Evolutionary conservation across 2,329 filamentous ascomycete species (phyloP).

Genomic region (Neofusicoccum kwambonambiense): DNA sequence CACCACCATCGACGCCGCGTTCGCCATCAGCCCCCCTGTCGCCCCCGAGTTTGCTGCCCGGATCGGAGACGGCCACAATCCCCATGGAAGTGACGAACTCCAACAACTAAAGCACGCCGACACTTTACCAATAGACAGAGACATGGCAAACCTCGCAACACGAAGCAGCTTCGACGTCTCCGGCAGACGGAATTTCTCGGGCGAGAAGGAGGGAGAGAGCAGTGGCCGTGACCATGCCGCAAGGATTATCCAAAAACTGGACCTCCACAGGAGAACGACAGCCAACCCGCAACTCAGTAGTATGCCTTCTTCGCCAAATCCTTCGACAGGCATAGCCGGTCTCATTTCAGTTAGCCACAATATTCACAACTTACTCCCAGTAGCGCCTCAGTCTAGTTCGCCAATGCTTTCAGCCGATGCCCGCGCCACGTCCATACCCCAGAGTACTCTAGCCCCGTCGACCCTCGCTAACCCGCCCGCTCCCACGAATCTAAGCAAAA

Average conservation of each 20-base stretch:
- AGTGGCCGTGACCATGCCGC: conserved; percentile 76
- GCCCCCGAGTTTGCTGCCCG: conserved; percentile 90
- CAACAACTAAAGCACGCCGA: conserved; percentile 57
- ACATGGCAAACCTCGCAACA: conserved; percentile 43
- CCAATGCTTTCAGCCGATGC: conserved; percentile 37
- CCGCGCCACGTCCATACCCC: conserved; percentile 41
- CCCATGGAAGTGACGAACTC: conserved; percentile 55
- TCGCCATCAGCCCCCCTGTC: conserved; percentile 85
- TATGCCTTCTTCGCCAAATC: conserved; percentile 21
- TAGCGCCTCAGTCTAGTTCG: conserved; percentile 4
- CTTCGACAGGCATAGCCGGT: conserved; percentile 69
- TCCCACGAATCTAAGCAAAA: conserved; percentile 81
- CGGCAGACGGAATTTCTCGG: conserved; percentile 48
- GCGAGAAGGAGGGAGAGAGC: conserved; percentile 66
- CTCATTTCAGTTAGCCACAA: conserved; percentile 72
- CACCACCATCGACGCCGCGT: conserved; percentile 65
- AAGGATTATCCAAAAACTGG: conserved; percentile 88
- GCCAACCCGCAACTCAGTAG: conserved; percentile 50
- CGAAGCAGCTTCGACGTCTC: conserved; percentile 73
- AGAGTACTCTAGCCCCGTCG: conserved; percentile 71
- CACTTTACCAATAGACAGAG: conserved; percentile 63
- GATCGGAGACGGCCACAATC: conserved; percentile 63
- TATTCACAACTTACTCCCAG: conserved; percentile 18
- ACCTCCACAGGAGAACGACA: conserved; percentile 78
- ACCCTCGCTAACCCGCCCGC: conserved; percentile 82